Conservation (phyloP, 306 rosid species). For the Chamaecrista fasciculata region DNA sequence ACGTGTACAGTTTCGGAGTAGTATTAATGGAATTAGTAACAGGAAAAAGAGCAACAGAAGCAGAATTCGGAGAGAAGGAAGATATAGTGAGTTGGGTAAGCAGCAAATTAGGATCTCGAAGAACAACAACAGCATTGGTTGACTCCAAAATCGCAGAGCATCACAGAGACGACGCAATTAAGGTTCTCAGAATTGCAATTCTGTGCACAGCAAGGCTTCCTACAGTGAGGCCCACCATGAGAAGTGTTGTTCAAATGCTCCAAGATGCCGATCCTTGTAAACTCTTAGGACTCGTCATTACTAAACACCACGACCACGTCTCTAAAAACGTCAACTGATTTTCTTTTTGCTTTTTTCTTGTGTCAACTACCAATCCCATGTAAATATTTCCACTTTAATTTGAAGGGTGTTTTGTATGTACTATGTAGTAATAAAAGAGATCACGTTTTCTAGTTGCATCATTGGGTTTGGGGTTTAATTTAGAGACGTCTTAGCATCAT, state of each 20-base stretch:
- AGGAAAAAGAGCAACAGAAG: constrained; percentile 74
- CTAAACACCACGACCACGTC: constrained; percentile 66
- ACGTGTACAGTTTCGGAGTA: constrained; percentile 91
- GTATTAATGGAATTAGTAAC: constrained; percentile 85
- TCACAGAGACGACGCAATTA: constrained; percentile 62
- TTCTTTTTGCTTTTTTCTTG: too few species aligned
- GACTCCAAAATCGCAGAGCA: constrained; percentile 56
- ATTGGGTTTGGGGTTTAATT: too few species aligned
- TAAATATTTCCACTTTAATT: too few species aligned
- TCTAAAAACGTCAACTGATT: too few species aligned
- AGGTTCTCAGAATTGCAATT: constrained; percentile 64
- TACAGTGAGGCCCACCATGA: constrained; percentile 72
- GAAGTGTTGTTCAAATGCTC: constrained; percentile 82
- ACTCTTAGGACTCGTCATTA: constrained; percentile 50
- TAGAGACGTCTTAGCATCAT: too few species aligned
- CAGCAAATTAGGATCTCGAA: constrained; percentile 49
- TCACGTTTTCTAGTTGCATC: too few species aligned
- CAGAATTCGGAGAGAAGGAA: constrained; percentile 70
- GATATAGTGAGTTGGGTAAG: constrained; percentile 82
- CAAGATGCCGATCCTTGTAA: constrained; percentile 66
- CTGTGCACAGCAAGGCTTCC: constrained; percentile 70
- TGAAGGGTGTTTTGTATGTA: too few species aligned
- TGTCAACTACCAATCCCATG: too few species aligned
- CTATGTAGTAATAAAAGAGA: too few species aligned
- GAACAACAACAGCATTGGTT: constrained; percentile 52